phyloP scores from a whole-genome alignment of 176 grass and related monocot genomes.

The Calamus simplicifolius region DNA sequence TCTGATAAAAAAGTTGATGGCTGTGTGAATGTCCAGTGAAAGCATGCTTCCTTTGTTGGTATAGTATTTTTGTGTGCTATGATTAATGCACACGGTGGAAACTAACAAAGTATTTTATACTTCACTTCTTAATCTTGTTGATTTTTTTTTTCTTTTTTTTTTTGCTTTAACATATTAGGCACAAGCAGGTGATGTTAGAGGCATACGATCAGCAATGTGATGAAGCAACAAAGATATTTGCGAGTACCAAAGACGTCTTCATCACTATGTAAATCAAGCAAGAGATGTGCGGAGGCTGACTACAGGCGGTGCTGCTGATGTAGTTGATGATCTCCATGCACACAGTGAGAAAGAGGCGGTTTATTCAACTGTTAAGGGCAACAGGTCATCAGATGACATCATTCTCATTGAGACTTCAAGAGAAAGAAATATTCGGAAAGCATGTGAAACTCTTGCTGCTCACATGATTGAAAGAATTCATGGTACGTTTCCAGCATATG shows the following conservation, averaged over 20 bases:
- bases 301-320: slow-evolving; percentile 38
- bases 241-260: slow-evolving; percentile 87
- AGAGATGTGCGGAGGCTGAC: slow-evolving; percentile 71
- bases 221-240: slow-evolving; percentile 90
- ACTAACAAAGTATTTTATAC: not conserved
- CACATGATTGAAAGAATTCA: slow-evolving; percentile 71
- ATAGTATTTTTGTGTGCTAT: too few relatives aligned
- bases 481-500: slow-evolving; percentile 76
- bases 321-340: slow-evolving; percentile 49
- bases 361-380: slow-evolving; percentile 67
- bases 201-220: slow-evolving; percentile 92
- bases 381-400: slow-evolving; percentile 58
- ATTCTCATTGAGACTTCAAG: slow-evolving; percentile 60
- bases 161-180: slow-evolving; percentile 38
- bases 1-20: too few relatives aligned
- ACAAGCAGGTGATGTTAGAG: slow-evolving; percentile 87
- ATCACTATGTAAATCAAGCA: slow-evolving; percentile 89
- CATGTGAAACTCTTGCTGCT: slow-evolving; percentile 77
- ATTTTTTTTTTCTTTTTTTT: slow-evolving; percentile 11
- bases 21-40: too few relatives aligned
- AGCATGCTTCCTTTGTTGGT: too few relatives aligned
- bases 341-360: slow-evolving; percentile 55
- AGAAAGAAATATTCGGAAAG: slow-evolving; percentile 67
- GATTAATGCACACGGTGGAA: too few relatives aligned
- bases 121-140: not conserved